A percentile compares a stretch with the other conserved stretches of the same genome.
Evolutionary conservation across 2,329 filamentous ascomycete genomes (phyloP).

Genomic region (Aureobasidium lini): DNA sequence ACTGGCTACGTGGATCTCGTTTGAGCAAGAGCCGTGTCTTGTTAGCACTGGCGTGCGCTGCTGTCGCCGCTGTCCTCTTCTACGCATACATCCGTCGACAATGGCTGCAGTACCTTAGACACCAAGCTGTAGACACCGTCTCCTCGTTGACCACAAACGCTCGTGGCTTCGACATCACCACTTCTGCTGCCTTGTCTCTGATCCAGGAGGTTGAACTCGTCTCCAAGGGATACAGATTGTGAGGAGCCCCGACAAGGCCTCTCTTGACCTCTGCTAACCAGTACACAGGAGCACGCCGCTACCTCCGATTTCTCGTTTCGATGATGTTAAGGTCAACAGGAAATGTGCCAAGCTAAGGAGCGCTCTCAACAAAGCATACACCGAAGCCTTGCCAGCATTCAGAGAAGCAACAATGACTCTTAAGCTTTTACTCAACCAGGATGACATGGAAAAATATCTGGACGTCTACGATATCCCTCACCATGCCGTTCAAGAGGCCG

Average conservation of each 20-base stretch:
- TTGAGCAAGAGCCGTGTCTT: constrained; percentile 45
- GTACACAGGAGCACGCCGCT: constrained; percentile 67
- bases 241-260: constrained; percentile 29
- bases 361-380: constrained; percentile 62
- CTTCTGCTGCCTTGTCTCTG: constrained; percentile 67
- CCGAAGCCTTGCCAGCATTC: constrained; percentile 63
- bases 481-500: constrained; percentile 43
- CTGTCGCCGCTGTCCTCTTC: constrained; percentile 48
- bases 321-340: constrained; percentile 63
- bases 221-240: constrained; percentile 82
- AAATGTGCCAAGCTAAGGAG: constrained; percentile 75
- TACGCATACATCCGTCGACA: constrained; percentile 70
- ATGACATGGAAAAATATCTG: constrained; percentile 84
- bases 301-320: constrained; percentile 85
- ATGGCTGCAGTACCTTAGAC: constrained; percentile 71
- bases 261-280: constrained; percentile 18
- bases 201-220: constrained; percentile 95
- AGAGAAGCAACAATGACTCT: constrained; percentile 62
- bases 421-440: constrained; percentile 65
- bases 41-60: constrained; percentile 43
- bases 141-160: constrained; percentile 63
- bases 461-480: constrained; percentile 53
- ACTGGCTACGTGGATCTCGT: constrained; percentile 51
- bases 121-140: constrained; percentile 64
- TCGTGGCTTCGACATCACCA: constrained; percentile 73